Evolutionary conservation across 352 stramenopile genomes (phyloP).

Genomic region (Nothophytophthora sp.): DNA sequence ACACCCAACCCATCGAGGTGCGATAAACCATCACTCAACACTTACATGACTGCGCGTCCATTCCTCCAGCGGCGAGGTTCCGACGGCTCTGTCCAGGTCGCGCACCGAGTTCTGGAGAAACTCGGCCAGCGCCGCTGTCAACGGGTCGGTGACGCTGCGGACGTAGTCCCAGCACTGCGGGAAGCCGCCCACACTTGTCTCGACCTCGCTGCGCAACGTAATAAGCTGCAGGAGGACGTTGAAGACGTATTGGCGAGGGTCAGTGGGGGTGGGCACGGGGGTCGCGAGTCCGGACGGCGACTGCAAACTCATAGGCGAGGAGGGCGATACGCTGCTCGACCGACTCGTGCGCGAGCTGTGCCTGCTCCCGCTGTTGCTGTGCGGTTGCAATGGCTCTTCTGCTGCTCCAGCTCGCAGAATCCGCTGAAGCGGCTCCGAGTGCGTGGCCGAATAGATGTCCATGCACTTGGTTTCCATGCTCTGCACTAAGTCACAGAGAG

Average conservation of each 20-base stretch:
- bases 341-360: slow-evolving; percentile 33
- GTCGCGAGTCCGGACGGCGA: slow-evolving; percentile 10
- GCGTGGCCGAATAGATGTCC: slow-evolving; percentile 58
- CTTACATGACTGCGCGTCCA: slow-evolving; percentile 72
- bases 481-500: slow-evolving; percentile 39
- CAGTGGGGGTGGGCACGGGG: slow-evolving; percentile 31
- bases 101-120: slow-evolving; percentile 44
- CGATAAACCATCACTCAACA: slow-evolving; percentile 1
- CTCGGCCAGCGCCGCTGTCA: slow-evolving; percentile 47
- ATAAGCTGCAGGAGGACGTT: slow-evolving; percentile 80
- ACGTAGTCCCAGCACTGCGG: slow-evolving; percentile 61
- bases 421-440: slow-evolving; percentile 46
- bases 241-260: slow-evolving; percentile 81
- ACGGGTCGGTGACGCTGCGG: slow-evolving; percentile 44
- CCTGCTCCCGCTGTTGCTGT: slow-evolving; percentile 18
- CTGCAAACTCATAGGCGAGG: slow-evolving; percentile 10
- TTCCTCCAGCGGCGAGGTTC: slow-evolving; percentile 19
- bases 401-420: slow-evolving; percentile 46
- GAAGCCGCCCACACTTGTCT: slow-evolving; percentile 64
- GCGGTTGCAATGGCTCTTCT: slow-evolving; percentile 44
- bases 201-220: slow-evolving; percentile 67
- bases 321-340: slow-evolving; percentile 21
- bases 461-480: slow-evolving; percentile 60
- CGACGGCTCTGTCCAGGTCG: slow-evolving; percentile 19
- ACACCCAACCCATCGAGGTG: background rate